Evolutionary conservation across 306 rosid genomes (phyloP), one percentile per base, ranked within the genome.

Genomic region (Datisca glomerata): DNA sequence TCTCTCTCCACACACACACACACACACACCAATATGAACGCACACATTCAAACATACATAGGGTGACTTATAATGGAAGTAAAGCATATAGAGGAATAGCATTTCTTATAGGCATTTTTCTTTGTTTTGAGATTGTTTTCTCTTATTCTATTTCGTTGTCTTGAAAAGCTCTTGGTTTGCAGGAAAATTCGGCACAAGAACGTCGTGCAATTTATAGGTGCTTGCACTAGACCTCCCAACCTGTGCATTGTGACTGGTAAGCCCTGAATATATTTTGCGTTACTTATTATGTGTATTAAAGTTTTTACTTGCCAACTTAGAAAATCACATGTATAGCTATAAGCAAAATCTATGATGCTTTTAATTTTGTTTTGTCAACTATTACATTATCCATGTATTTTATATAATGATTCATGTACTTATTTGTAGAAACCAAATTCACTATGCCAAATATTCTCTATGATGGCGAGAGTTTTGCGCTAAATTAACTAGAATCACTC

Each of bases 141-240:
- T 16, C 9, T 11, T 11, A 8, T n/a, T 28, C 41, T 41, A 17
- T 50, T 13, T 14, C 44, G 34, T 37, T 17, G 39, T 23, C 21
- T 41, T 51, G 12, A 37, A n/a, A 37, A 32, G 21, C 24, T 10
- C 46, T 22, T 51, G 16, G 17, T 52, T 70, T 61, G 64, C 81
- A 91, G 98, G 92, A 91, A 84, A 65, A 70, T 91, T 56, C 85
- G 92, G 47, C 98, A 91, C 72, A 91, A 91, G 76, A 91, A 91
- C 71, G 98, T 91, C 43, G 98, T 91, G 57, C 98, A 91, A 66
- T 91, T 91, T 72, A 78, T 91, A 6, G 98, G 98, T 24, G 98
- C 96, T 42, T 91, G 96, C 49, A 91, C 98, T 21, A 75, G 45
- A 48, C 81, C 82, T 49, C 94, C 96, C 60, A 84, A 71, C 68